Conservation (phyloP, 768 basidiomycete species). For the Astraeus odoratus region DNA sequence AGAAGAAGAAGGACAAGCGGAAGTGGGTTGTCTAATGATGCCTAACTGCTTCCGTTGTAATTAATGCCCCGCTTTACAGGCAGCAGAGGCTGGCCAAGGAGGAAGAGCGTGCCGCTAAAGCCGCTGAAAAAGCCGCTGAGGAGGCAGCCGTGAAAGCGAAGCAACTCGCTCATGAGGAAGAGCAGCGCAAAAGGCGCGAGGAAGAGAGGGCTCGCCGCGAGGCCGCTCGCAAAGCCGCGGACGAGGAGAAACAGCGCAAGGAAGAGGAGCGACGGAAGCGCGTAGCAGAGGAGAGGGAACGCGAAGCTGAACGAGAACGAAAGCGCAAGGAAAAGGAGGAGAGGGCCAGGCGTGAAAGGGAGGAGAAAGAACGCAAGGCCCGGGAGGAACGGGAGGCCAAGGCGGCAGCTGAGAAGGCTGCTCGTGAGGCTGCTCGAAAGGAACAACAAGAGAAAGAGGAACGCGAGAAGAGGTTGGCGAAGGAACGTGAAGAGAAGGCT, state of each 20-base stretch:
- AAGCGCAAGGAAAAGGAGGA: slow-evolving; percentile 74
- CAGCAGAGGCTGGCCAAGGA: slow-evolving; percentile 91
- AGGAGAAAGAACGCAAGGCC: slow-evolving; percentile 57
- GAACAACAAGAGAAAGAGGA: slow-evolving; percentile 57
- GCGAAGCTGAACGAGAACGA: slow-evolving; percentile 67
- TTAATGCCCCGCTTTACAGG: slow-evolving; percentile 34
- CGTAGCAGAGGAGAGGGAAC: slow-evolving; percentile 72
- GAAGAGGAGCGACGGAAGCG: slow-evolving; percentile 81
- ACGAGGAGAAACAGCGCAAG: slow-evolving; percentile 77
- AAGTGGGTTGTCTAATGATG: slow-evolving; percentile 41
- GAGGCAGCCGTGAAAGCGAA: slow-evolving; percentile 73
- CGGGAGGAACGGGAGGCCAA: slow-evolving; percentile 62
- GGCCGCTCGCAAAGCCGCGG: slow-evolving; percentile 62
- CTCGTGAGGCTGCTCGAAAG: slow-evolving; percentile 30
- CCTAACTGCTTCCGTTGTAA: neutral
- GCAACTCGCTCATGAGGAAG: slow-evolving; percentile 73
- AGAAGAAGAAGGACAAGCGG: slow-evolving; percentile 99
- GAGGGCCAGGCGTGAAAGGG: slow-evolving; percentile 43
- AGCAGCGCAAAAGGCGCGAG: slow-evolving; percentile 72
- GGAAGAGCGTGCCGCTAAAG: slow-evolving; percentile 76
- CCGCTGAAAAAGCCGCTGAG: slow-evolving; percentile 82
- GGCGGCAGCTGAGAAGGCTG: slow-evolving; percentile 41
- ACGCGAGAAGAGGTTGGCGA: slow-evolving; percentile 57
- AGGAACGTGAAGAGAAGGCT: slow-evolving; percentile 56
- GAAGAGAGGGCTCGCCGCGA: slow-evolving; percentile 84